Base-by-base conservation (phyloP, 2,329 filamentous ascomycete genomes). In the Pseudogymnoascus sp. region DNA sequence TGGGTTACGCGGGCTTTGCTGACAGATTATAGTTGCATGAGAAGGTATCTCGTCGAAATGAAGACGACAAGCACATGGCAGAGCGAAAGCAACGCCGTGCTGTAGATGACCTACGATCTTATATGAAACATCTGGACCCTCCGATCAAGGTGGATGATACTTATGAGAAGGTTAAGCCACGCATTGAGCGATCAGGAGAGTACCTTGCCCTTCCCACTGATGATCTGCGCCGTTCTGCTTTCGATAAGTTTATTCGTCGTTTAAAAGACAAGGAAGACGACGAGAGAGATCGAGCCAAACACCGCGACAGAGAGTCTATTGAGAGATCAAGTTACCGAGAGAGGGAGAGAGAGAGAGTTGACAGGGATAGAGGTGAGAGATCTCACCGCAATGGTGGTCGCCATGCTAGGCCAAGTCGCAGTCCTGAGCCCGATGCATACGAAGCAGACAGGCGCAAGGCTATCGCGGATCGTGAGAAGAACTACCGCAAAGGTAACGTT, bases 391-490 rank as follows among this genome's bases (percentile, higher is more conserved):
- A 78, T 71, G 78, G 79, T 68, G 79, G 77, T 68, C 83, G 83
- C 70, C 76, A 79, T 71, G 76, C 77, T 68, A 80, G 90, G 69
- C 84, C 85, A 69, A 95, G 90, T 72, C 91, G 92, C 70, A 92
- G 89, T 69, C 92, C 92, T n/a, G 94, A 97, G 75, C 84, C 85
- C 63, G 92, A 99, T 77, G 85, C 91, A 19, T 99, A 99, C 75
- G 94, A 97, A 76, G 94, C 92, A 64, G 94, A 99, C 73, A 87
- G 94, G 67, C 89, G 92, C 70, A 94, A 93, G 74, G 93, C 93
- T 45, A 92, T 94, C 72, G 92, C 92, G 63, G 92, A 96, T 72
- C 88, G 95, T 58, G 95, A 97, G 77, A 89, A 92, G 67, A 92
- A 95, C 69, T 95, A 96, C 76, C 87, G 91, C 74, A 95, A 94